A percentile compares a stretch with the other conserved stretches of the same genome.
Conservation (phyloP, 805 yeast species). For the Starmerella tilneyi region DNA sequence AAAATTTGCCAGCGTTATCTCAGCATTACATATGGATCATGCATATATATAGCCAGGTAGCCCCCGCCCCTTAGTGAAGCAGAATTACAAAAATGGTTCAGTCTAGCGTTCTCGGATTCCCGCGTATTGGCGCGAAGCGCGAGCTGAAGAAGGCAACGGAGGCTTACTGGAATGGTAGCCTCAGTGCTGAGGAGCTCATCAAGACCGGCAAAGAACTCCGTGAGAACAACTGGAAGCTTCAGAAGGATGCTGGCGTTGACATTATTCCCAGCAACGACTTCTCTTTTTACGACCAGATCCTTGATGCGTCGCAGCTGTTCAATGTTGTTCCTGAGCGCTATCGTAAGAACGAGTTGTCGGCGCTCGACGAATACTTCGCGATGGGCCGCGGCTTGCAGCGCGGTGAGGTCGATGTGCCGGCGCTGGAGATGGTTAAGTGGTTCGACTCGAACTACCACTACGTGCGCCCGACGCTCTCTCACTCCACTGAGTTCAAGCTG, state of each 20-base stretch:
- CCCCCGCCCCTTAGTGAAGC: conserved; percentile 1
- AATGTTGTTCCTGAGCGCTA: conserved; percentile 96
- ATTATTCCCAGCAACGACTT: conserved; percentile 95
- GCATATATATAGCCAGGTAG: conserved; percentile 10
- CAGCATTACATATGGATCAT: conserved; percentile 11
- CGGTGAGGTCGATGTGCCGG: conserved; percentile 95
- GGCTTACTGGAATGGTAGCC: conserved; percentile 97
- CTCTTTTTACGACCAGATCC: conserved; percentile 95
- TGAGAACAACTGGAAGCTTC: conserved; percentile 95
- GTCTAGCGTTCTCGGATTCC: conserved; percentile 98
- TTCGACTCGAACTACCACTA: conserved; percentile 99
- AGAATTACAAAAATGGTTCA: conserved; percentile 60
- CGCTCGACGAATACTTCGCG: conserved; percentile 89
- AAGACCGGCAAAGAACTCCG: conserved; percentile 92
- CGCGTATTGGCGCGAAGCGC: conserved; percentile 99
- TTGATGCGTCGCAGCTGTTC: conserved; percentile 84
- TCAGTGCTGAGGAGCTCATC: conserved; percentile 72
- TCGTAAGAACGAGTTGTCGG: conserved; percentile 78
- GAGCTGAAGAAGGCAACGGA: conserved; percentile 98
- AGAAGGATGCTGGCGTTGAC: conserved; percentile 94
- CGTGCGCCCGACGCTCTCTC: conserved; percentile 97
- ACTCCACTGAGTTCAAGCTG: conserved; percentile 90
- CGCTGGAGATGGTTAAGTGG: conserved; percentile 99
- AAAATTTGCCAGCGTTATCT: conserved; percentile 21
- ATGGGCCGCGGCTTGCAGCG: conserved; percentile 99